Percentiles rank a stretch among this genome's conserved stretches.
phyloP scores from a whole-genome alignment of 768 basidiomycete species.

The Dictyophora rubrovolvata region DNA sequence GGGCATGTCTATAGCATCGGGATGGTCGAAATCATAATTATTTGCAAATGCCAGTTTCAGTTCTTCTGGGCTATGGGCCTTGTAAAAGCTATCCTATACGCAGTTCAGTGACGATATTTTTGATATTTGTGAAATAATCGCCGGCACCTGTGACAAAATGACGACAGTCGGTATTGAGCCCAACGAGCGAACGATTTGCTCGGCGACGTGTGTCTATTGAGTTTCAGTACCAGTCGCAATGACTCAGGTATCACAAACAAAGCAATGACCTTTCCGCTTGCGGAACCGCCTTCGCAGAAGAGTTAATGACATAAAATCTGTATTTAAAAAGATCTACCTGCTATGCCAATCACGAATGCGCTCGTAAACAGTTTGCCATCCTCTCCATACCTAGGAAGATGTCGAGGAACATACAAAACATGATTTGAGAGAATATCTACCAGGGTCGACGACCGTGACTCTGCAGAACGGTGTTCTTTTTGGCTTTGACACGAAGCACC shows the following conservation, averaged over 20 bases:
- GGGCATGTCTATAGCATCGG: slow-evolving; percentile 85
- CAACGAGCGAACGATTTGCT: slow-evolving; percentile 67
- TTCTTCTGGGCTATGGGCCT: slow-evolving; percentile 67
- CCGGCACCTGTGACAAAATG: slow-evolving; percentile 72
- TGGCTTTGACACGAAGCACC: slow-evolving; percentile 17
- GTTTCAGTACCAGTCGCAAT: slow-evolving; percentile 2
- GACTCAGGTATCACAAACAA: not conserved
- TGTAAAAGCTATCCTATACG: slow-evolving; percentile 88
- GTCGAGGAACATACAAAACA: slow-evolving; percentile 7
- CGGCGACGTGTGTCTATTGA: slow-evolving; percentile 70
- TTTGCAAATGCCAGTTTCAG: slow-evolving; percentile 74
- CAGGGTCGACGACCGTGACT: slow-evolving; percentile 83
- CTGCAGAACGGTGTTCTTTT: slow-evolving; percentile 68
- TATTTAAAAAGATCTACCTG: slow-evolving; percentile 40
- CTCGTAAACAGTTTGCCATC: slow-evolving; percentile 59
- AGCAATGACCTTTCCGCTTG: slow-evolving; percentile 68
- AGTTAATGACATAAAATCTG: not conserved
- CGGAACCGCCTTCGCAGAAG: slow-evolving; percentile 57
- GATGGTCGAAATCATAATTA: slow-evolving; percentile 81
- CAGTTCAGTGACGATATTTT: not conserved
- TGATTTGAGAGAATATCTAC: slow-evolving; percentile 25
- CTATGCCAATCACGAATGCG: slow-evolving; percentile 79
- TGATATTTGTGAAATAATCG: not conserved
- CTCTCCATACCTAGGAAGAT: slow-evolving; percentile 55
- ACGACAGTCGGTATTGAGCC: slow-evolving; percentile 84